phyloP scores from a whole-genome alignment of 2,329 filamentous ascomycete genomes.

The Fusarium virguliforme region DNA sequence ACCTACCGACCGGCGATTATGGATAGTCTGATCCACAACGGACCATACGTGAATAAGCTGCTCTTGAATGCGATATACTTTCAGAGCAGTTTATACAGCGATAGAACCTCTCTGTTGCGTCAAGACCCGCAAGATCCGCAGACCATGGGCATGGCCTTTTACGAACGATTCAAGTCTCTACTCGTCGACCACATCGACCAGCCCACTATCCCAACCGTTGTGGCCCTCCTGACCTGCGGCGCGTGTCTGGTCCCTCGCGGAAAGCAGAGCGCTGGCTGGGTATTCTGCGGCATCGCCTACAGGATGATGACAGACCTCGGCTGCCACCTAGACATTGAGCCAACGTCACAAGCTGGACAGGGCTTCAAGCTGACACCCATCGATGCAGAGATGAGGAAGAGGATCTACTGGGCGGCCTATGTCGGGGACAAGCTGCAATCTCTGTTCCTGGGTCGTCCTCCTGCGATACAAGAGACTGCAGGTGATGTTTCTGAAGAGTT shows the following conservation, averaged over 20 bases:
- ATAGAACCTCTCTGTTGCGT: conserved; percentile 65
- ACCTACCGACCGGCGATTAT: conserved; percentile 70
- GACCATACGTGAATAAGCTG: conserved; percentile 71
- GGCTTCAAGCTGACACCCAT: conserved; percentile 23
- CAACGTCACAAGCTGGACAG: background rate
- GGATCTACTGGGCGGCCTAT: conserved; percentile 47
- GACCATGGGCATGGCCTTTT: conserved; percentile 42
- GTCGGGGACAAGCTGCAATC: conserved; percentile 67
- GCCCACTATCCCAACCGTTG: conserved; percentile 12
- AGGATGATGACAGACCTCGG: conserved; percentile 63
- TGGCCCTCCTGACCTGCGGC: conserved; percentile 11
- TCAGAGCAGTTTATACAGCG: conserved; percentile 60
- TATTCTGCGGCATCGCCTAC: conserved; percentile 66
- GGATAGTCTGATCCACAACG: conserved; percentile 67
- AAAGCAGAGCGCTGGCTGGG: conserved; percentile 66
- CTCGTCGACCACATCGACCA: conserved; percentile 12
- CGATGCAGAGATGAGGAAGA: conserved; percentile 42
- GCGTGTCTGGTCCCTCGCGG: conserved; percentile 56
- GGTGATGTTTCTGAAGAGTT: conserved; percentile 64
- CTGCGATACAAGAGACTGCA: conserved; percentile 63
- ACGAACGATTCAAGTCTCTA: conserved; percentile 13
- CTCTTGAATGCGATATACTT: conserved; percentile 70
- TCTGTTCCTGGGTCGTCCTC: conserved; percentile 69
- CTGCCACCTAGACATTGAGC: conserved; percentile 55
- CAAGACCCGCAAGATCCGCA: conserved; percentile 68